Evolutionary conservation across 768 basidiomycete genomes (phyloP), one percentile per base, ranked within the genome.

Genomic region (Collybia mongolica): DNA sequence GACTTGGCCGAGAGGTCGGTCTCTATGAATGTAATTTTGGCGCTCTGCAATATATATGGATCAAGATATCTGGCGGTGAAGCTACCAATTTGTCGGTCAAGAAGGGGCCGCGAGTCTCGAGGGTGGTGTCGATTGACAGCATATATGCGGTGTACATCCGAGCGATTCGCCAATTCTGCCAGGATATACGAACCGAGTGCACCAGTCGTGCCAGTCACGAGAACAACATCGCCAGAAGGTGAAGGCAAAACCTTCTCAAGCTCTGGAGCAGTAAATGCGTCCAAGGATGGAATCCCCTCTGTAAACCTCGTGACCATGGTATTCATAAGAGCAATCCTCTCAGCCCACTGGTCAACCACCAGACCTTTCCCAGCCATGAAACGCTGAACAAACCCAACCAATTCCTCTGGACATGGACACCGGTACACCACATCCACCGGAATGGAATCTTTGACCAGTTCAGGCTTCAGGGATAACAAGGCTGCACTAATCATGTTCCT

Each of bases 131-230:
- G 55, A 44, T 72, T 70, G 19, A 72, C 35, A 1, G 68, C 69
- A 44, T 69, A 70, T 3, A 74, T 56, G 18, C 22, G 46, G 5
- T 51, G 35, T 7, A 69, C 48, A 1, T 50, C 44, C 3, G 52
- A 44, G 7, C 38, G 22, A 3, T 22, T 28, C 26, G 66, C 48
- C 23, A 72, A 57, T 9, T 48, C 48, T 2, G 55, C 56, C 11
- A 74, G 54, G 8, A 72, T 19, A 38, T 62, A 53, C 1, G 59
- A 58, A 6, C 72, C 73, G 8, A 74, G 52, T 2, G 62, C 54
- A 2, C 69, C 68, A 6, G 69, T 72, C 11, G 66, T 72, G 0
- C 70, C 71, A 1, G 71, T 74, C 14, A 72, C 44, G 20, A 73
- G 54, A 28, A 74, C 52, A 1, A 54, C 60, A 47, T 66, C 47